These are phyloP conservation scores for Daphne laureola DNA, from an alignment of 441 rosid species.

Conservation along the genomic window DNA sequence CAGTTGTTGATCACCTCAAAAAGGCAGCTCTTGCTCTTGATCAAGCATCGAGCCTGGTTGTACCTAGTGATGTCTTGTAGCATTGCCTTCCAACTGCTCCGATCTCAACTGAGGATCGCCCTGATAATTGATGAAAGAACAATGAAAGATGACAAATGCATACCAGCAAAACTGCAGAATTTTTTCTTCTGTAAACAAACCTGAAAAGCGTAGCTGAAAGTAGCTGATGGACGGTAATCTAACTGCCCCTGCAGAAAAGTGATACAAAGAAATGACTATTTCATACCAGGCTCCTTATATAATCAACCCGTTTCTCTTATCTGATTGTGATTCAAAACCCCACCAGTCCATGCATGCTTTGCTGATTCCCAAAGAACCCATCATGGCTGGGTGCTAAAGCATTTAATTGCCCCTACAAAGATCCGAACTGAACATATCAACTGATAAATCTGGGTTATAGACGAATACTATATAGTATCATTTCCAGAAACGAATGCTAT, in stretches of 20 bases:
- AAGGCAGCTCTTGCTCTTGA: too few relatives aligned
- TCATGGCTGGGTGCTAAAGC: slow-evolving; percentile 31
- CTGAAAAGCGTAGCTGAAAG: slow-evolving; percentile 47
- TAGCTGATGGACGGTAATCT: slow-evolving; percentile 48
- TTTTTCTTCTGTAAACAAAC: slow-evolving; percentile 19
- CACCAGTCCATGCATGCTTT: slow-evolving; percentile 41
- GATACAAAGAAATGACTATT: slow-evolving; percentile 3
- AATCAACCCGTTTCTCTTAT: not conserved
- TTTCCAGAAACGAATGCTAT: too few relatives aligned
- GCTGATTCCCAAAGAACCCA: slow-evolving; percentile 30
- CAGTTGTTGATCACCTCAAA: too few relatives aligned
- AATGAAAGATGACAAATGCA: not conserved
- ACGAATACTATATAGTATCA: not conserved
- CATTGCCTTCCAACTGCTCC: slow-evolving; percentile 36
- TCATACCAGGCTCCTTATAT: slow-evolving; percentile 1
- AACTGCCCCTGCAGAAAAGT: slow-evolving; percentile 37
- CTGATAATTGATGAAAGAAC: slow-evolving; percentile 21
- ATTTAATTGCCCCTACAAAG: slow-evolving; percentile 34
- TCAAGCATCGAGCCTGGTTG: too few relatives aligned
- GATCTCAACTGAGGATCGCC: slow-evolving; percentile 47
- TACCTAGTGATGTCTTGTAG: slow-evolving; percentile 31
- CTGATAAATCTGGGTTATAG: not conserved
- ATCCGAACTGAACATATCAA: slow-evolving; percentile 6
- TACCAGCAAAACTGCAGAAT: not conserved
- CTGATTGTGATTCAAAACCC: slow-evolving; percentile 2